Base-by-base conservation (phyloP, 2,329 filamentous ascomycete genomes). In the Verticillium isaacii region DNA sequence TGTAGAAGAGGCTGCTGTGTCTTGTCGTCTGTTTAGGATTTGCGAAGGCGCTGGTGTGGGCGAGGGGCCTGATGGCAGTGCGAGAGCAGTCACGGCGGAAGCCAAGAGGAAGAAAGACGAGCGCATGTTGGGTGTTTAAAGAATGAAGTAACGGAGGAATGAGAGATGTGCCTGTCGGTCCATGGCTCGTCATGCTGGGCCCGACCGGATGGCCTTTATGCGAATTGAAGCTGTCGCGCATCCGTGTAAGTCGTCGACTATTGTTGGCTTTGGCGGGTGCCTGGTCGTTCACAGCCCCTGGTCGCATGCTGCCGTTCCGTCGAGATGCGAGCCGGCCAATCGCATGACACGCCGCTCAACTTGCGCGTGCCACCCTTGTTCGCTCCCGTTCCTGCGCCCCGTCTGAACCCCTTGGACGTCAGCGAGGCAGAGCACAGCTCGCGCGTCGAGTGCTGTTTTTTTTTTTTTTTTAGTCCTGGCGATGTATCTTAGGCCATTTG, bases 1-100 rank as follows among this genome's bases (percentile, higher is more conserved):
- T 9, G 61, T n/a, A 4, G 60, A 57, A 14, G 52, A 52, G 11
- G 39, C 25, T 12, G 19, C 7, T n/a, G 54, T 23, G 14, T 39
- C 56, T 41, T 61, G 56, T 11, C 54, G 62, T 29, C 41, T 17
- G 17, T 29, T 4, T 5, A 58, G 4, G 15, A 6, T 36, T 15
- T 29, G 1, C 3, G 34, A 9, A 34, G 59, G 23, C n/a, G 60
- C 57, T 15, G 60, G 57, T 19, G 57, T 62, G 12, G 62, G 57
- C 12, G 23, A 60, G 29, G 55, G 34, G 3, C 41, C 57, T 9
- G 62, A 45, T n/a, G 57, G 58, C 23, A 60, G 32, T 2, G 41
- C 57, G 32, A 52, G 14, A 15, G 55, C 58, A 2, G 57, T n/a
- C 7, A 36, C 23, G 11, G 55, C 36, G 2, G 39, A 9, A 36